These are phyloP conservation scores for Selaginella moellendorffii DNA, from an alignment of 75 land plant species.

Conservation along the genomic window DNA sequence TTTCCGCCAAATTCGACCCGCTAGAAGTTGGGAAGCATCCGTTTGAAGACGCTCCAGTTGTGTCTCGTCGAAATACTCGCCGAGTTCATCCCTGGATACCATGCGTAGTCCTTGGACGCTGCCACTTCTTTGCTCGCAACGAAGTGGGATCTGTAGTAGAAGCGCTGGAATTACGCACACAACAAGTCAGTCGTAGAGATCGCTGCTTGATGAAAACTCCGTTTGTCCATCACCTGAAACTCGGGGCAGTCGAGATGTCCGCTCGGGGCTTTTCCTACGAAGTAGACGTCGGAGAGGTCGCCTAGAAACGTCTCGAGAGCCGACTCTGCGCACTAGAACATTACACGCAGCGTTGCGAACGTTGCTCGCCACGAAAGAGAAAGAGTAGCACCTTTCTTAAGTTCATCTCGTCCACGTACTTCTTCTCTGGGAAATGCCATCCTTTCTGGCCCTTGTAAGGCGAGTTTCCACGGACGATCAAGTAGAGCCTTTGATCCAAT, in stretches of 20 bases:
- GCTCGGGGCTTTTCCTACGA: slow-evolving; percentile 96
- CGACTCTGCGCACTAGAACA: slow-evolving; percentile 79
- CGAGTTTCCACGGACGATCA: slow-evolving; percentile 54
- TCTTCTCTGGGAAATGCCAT: slow-evolving; percentile 98
- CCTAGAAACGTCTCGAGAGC: slow-evolving; percentile 59
- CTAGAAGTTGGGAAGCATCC: slow-evolving; percentile 31
- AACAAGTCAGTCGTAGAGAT: too few relatives aligned
- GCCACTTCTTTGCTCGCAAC: slow-evolving; percentile 29
- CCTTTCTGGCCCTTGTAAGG: slow-evolving; percentile 39
- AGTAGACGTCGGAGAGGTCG: slow-evolving; percentile 46
- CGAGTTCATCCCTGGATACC: slow-evolving; percentile 79
- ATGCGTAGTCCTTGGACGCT: slow-evolving; percentile 61
- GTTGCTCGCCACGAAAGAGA: too few relatives aligned
- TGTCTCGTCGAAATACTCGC: slow-evolving; percentile 61
- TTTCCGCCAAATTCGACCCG: too few relatives aligned
- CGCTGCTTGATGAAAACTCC: too few relatives aligned
- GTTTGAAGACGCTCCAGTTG: slow-evolving; percentile 33
- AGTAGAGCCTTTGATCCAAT: slow-evolving; percentile 73
- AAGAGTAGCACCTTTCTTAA: slow-evolving; percentile 68
- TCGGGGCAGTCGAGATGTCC: slow-evolving; percentile 37
- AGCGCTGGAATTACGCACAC: slow-evolving; percentile 47
- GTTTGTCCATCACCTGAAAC: too few relatives aligned
- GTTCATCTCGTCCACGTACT: slow-evolving; percentile 63
- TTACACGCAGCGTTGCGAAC: neutral
- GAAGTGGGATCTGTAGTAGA: slow-evolving; percentile 89